A percentile compares a stretch with the other conserved stretches of the same genome.
These are phyloP conservation scores for Rhizophagus sp. DNA, from an alignment of 192 early-diverging fungal species.

Conservation along the genomic window DNA sequence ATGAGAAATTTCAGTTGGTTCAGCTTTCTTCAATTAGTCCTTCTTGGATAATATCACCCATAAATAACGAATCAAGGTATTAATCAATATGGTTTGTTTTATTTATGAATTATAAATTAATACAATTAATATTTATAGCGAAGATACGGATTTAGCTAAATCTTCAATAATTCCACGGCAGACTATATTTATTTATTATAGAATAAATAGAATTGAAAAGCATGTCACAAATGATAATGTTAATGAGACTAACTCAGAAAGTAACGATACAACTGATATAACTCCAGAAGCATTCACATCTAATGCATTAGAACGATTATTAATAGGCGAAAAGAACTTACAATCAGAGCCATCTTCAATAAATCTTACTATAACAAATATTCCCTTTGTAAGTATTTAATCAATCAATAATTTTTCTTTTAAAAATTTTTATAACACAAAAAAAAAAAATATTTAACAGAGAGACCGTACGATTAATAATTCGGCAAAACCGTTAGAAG, in stretches of 20 bases:
- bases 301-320: constrained; percentile 46
- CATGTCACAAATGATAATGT: not conserved
- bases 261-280: constrained; percentile 24
- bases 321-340: constrained; percentile 40
- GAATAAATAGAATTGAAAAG: constrained; percentile 36
- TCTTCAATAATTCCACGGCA: constrained; percentile 53
- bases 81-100: not conserved
- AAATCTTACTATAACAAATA: constrained; percentile 47
- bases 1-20: constrained; percentile 58
- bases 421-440: not conserved
- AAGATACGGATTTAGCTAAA: constrained; percentile 42
- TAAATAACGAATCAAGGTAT: constrained; percentile 45
- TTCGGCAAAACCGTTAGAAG: constrained; percentile 60
- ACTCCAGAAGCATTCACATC: constrained; percentile 53
- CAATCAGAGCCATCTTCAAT: constrained; percentile 47
- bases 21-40: constrained; percentile 76
- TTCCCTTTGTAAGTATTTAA: constrained; percentile 50
- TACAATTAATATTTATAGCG: not conserved
- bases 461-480: constrained; percentile 56
- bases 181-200: constrained; percentile 59
- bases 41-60: constrained; percentile 64
- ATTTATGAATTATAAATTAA: not conserved
- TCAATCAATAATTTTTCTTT: constrained; percentile 21
- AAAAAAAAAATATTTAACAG: constrained; percentile 32
- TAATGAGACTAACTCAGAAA: not conserved